Evolutionary conservation across 2,329 filamentous ascomycete species (phyloP).

Genomic region (Paraphaeosphaeria sporulosa): DNA sequence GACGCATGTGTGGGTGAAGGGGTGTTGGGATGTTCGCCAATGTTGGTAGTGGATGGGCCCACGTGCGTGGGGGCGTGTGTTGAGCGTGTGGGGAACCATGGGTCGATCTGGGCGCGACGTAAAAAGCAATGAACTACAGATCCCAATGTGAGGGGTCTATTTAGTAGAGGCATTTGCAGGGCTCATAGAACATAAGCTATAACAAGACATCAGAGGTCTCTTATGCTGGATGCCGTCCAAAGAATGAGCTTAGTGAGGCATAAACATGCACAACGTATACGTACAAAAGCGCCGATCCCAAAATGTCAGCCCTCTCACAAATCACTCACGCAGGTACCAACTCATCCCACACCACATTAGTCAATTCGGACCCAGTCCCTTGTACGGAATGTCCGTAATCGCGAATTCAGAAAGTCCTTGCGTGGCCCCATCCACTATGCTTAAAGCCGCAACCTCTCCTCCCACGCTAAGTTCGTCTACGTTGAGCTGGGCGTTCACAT

Average conservation of each 20-base stretch:
- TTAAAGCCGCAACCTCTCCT: slow-evolving; percentile 15
- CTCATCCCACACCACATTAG: not conserved
- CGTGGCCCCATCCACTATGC: not conserved
- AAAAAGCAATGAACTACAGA: not conserved
- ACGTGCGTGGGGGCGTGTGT: slow-evolving; percentile 4
- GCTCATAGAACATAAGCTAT: not conserved
- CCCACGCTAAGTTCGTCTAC: slow-evolving; percentile 21
- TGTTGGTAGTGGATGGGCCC: not conserved
- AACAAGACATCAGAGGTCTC: not conserved
- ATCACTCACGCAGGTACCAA: not conserved
- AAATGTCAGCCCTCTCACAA: not conserved
- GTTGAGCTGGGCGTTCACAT: slow-evolving; percentile 14
- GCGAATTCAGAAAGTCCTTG: not conserved
- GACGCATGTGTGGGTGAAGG: not conserved
- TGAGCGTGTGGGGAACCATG: slow-evolving; percentile 5
- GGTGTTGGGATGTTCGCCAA: not conserved
- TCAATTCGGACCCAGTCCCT: not conserved
- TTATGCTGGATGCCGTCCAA: not conserved
- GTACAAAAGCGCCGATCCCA: not conserved
- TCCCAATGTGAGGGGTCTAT: not conserved
- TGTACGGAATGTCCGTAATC: not conserved
- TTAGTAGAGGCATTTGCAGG: not conserved
- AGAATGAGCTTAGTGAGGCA: too few species aligned
- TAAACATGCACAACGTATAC: not conserved
- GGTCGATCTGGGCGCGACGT: not conserved